Base-by-base conservation (phyloP, 2,329 filamentous ascomycete genomes). In the Metarhizium robertsii region DNA sequence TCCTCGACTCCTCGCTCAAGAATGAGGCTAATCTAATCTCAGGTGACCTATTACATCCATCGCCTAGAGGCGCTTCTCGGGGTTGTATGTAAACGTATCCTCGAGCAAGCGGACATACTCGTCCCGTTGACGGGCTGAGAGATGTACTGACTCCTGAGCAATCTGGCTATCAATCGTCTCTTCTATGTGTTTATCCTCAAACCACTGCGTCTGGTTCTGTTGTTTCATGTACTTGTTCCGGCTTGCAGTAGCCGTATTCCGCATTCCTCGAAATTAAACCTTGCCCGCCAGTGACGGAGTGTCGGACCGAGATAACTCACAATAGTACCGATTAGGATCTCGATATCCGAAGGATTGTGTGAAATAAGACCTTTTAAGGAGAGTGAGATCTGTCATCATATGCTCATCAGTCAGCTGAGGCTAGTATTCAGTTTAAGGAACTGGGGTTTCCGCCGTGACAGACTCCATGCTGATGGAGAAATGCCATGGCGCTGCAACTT, bases 401-500 rank as follows among this genome's bases (percentile, higher is more conserved):
- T 47, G 30, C 43, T 25, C n/a, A 2, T 38, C 13, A 30, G 32
- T 53, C 20, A 36, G 52, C 32, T 8, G 36, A 42, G 20, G 32
- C 13, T 45, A 52, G 20, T 2, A 29, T n/a, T 20, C 2, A 4
- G 50, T 14, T 18, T 30, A 11, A 10, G 45, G 20, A 52, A 34
- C 25, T 25, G 20, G 46, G 45, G 46, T 55, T 16, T 56, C 49
- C 57, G 13, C 54, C 52, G 47, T 58, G 54, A 34, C 57, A 58
- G 29, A 54, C 36, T 18, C 52, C 53, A 38, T 55, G 42, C 14
- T 50, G 52, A 53, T 58, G 57, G 8, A 58, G 52, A n/a, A 54
- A 56, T 18, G 54, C 36, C 48, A 54, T 46, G 16, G 57, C 54
- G 20, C 57, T 53, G 57, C 57, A 47, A 58, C 34, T 32, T 58